A percentile compares a stretch with the other conserved stretches of the same genome.
Evolutionary conservation across 805 yeast genomes (phyloP).

Genomic region (Cyberlindnera bimundalis): DNA sequence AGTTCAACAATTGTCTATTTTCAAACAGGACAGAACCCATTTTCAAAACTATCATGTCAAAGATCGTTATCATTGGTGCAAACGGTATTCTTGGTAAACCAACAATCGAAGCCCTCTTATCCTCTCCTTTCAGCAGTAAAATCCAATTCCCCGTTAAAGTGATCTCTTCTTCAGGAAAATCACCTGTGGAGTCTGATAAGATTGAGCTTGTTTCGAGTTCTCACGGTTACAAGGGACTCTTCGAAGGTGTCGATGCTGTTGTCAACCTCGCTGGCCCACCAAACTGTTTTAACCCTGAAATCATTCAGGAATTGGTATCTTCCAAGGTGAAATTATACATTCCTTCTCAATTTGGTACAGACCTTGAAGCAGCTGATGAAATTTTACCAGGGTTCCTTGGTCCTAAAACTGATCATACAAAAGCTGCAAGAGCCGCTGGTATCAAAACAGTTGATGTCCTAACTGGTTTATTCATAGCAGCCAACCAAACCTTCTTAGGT

Average conservation of each 20-base stretch:
- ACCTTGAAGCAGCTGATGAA: constrained; percentile 30
- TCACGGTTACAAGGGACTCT: constrained; percentile 32
- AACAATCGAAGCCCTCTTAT: constrained; percentile 41
- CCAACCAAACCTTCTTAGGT: constrained; percentile 24
- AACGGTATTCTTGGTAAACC: constrained; percentile 52
- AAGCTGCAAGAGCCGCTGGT: constrained; percentile 40
- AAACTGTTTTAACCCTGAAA: constrained; percentile 30
- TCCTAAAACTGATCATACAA: constrained; percentile 36
- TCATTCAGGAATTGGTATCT: constrained; percentile 39
- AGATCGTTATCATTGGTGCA: constrained; percentile 50
- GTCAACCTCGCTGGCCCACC: constrained; percentile 40
- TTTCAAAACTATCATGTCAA: constrained; percentile 6
- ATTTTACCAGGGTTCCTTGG: constrained; percentile 35
- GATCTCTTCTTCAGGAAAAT: constrained; percentile 33
- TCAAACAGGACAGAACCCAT: neutral
- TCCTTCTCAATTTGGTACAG: constrained; percentile 61
- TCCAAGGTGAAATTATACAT: constrained; percentile 50
- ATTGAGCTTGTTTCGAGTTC: constrained; percentile 18
- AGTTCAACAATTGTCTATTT: too few relatives aligned
- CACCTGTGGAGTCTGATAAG: constrained; percentile 20
- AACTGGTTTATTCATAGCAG: constrained; percentile 39
- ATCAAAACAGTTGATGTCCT: constrained; percentile 44
- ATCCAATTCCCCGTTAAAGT: constrained; percentile 47
- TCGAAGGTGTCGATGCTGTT: constrained; percentile 49
- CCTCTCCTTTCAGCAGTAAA: constrained; percentile 40